Base-by-base conservation (phyloP, 176 grass and related monocot species). In the Calamus simplicifolius region DNA sequence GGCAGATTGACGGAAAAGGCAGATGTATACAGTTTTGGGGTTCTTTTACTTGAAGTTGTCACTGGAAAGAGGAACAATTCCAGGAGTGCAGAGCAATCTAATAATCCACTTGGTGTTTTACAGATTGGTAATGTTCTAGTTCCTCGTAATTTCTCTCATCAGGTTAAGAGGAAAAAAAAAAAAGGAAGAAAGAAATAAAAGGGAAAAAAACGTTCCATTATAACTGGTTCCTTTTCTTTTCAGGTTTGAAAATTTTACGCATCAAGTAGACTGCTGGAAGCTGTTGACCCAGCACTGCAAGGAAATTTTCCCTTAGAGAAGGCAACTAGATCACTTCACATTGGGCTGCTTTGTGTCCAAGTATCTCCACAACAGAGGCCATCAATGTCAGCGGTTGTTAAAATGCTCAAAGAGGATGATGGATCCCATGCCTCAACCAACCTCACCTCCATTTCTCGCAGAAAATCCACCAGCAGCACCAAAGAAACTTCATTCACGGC, bases 1-100 rank as follows among this genome's bases (percentile, higher is more conserved):
- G 64, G 64, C 64, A 53, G 35, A 50, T 38, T 67, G 64, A n/a
- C n/a, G n/a, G n/a, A 67, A 51, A 67, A 67, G 35, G 64, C 48
- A 23, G 64, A 67, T 67, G 12, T 67, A 19, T 67, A 38, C 64
- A 67, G 51, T 27, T 67, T 67, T 35, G 51, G 64, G 6, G 64
- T 67, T 67, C 28, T 67, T 55, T 52, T 67, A n/a, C 4, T 67
- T 43, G 64, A 67, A 31, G 25, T 67, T 28, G 21, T 67, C 27
- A 67, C 51, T 4, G 51, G 64, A 15, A 67, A 35, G 31, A 67
- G 18, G 27, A 67, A 17, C 0, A 19, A 27, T 67, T 55, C 15
- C 29, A 31, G 29, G 1, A 31, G 0, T 6, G 29, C 5, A 1
- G 5, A 31, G 0, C 48, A 50, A 54, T 19, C 51, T 12, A 8